Base-by-base conservation (phyloP, 108 stramenopile genomes). In the Parietichytrium sp. region DNA sequence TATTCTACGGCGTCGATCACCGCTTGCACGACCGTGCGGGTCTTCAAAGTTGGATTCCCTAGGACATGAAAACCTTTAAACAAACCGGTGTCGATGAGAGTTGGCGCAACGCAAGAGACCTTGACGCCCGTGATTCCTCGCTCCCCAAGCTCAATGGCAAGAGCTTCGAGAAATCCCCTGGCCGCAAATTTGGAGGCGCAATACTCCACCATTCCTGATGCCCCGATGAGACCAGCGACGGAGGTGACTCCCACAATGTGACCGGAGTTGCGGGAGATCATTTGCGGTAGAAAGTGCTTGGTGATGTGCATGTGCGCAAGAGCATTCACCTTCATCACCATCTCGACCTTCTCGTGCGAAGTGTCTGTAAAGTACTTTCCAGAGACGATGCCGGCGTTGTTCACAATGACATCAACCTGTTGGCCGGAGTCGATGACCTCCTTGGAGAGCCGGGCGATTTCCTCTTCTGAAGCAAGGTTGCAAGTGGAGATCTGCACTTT, bases 301-400 rank as follows among this genome's bases (percentile, higher is more conserved):
- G 82, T 61, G 23, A 54, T 86, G 83, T 83, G 82, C 36, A 84
- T 81, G 51, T 84, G 83, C n/a, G 80, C 48, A 3, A 84, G 13
- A 16, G 51, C 29, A 48, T 86, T 86, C 51, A 86, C 86, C 4
- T 29, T 54, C 31, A 86, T 55, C 15, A 84, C 84, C 38, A 47
- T 54, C 29, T 36, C 26, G 15, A 52, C 48, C 42, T 18, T 3
- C 18, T 13, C 55, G 16, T 80, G 48, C 27, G 49, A 47, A 15
- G 25, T 52, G 12, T 86, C 86, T 6, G 42, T 45, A 26, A 86
- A 55, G 29, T 84, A 50, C 83, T 86, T 86, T 54, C 86, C 86
- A 0, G 79, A 49, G 30, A 86, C 86, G 36, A 86, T 49, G 0
- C 86, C 86, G 3, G 86, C 86, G 49, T 86, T 86, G 83, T 86